Conservation (phyloP, 306 rosid species). For the Trifolium pratense region DNA sequence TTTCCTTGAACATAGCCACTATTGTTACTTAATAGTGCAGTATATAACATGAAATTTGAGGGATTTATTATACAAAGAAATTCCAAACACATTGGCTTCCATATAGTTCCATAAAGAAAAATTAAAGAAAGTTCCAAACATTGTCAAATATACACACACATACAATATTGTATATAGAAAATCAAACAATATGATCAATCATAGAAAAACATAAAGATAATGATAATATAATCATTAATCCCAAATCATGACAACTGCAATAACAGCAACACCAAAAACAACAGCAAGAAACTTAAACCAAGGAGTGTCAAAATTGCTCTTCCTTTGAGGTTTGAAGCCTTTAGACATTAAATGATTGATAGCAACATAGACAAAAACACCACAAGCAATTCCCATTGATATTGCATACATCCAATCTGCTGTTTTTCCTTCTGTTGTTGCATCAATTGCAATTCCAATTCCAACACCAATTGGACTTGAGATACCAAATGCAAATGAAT, state of each 20-base stretch:
- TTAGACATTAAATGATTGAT: constrained; percentile 78
- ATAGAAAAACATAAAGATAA: not conserved
- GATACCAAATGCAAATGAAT: constrained; percentile 68
- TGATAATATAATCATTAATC: constrained; percentile 34
- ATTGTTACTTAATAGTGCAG: too few species aligned
- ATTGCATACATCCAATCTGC: constrained; percentile 82
- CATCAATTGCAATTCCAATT: constrained; percentile 77
- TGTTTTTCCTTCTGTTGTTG: constrained; percentile 63
- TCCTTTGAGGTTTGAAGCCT: constrained; percentile 58
- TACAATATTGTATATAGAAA: not conserved
- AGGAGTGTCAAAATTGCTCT: constrained; percentile 53
- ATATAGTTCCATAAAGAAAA: too few species aligned
- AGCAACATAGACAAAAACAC: constrained; percentile 78
- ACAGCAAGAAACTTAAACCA: constrained; percentile 71
- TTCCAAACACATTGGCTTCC: not conserved
- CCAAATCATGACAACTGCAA: constrained; percentile 83
- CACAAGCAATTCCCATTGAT: constrained; percentile 81
- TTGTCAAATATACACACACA: not conserved
- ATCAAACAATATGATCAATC: not conserved
- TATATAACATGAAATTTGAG: not conserved
- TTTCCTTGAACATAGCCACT: too few species aligned
- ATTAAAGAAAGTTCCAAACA: not conserved
- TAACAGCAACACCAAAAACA: constrained; percentile 67
- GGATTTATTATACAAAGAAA: not conserved
- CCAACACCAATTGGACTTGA: constrained; percentile 83